Evolutionary conservation across 768 basidiomycete species (phyloP), one percentile per base, ranked within the genome.

Genomic region (Suillus clintonianus): DNA sequence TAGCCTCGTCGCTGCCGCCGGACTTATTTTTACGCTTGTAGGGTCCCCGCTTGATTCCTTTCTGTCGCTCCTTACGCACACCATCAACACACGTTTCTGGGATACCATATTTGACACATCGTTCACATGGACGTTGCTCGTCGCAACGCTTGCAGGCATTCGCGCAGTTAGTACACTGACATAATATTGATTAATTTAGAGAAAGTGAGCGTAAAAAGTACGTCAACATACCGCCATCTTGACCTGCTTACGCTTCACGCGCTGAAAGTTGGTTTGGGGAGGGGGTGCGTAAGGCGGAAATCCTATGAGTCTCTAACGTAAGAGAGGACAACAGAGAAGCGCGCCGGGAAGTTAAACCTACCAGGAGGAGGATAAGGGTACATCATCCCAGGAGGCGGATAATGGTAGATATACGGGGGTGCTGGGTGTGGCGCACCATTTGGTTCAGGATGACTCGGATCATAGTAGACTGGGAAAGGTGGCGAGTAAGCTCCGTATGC

Each of bases 71-170:
- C 71, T 89, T 89, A 65, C 88, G 78, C 19, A 82, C 77, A 2
- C 87, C 86, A 67, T 89, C 87, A 3, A 81, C 67, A 66, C 88
- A 89, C n/a, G 79, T 74, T 32, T 83, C 79, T 14, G 81, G 80
- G 39, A 88, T 78, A 4, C 86, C 86, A 68, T 88, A 89, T 72
- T 88, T 89, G 64, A 82, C 70, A 67, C 88, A 89, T 34, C 88
- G 82, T 60, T 84, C 83, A 72, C 88, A 89, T 2, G 88, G 88
- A 50, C 88, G 84, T 6, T 76, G 74, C 41, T 86, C 85, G 67
- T 86, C 84, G 57, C 84, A 86, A 24, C 85, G 81, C 71, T 86
- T 86, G 71, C 84, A 86, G 10, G 84, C 84, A 27, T 78, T 77
- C 13, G 85, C 85, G 65, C 84, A 86, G 64, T 86, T 86, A 0